Evolutionary conservation across 2,329 filamentous ascomycete genomes (phyloP), one percentile per base, ranked within the genome.

Genomic region (Didymella pomorum): DNA sequence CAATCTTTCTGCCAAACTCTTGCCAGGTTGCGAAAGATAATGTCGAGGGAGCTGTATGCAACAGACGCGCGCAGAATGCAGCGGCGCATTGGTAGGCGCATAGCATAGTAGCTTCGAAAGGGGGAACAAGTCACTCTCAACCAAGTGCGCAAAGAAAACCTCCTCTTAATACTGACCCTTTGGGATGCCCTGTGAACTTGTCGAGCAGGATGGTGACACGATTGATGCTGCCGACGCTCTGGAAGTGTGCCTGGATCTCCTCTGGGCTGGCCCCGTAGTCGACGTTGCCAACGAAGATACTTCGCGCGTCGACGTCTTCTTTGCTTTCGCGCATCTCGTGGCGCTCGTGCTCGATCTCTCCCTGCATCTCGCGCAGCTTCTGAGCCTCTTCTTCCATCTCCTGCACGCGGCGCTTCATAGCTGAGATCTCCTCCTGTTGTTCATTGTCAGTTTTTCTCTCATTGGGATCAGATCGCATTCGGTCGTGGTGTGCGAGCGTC

Each of bases 181-280:
- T 99, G n/a, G 95, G 95, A 83, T 98, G 93, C 64, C 95, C 95
- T 11, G 93, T 97, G 75, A 97, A 98, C 82, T 99, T 99, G 82
- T 99, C 95, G 69, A 99, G 82, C 68, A 99, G 82, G 67, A 99
- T 99, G 1, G 95, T 99, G 59, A 99, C 95, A 61, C 95, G 90
- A 79, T 99, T 99, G 83, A 99, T 99, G 67, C 91, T 92, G 60
- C 95, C 95, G 72, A 93, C 96, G 82, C 89, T 96, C 83, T 97
- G 93, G 81, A 99, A 99, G 76, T 99, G 95, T 59, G 93, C 92
- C 82, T 99, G 95, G 59, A 99, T 95, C 82, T 99, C 95, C 80
- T 99, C 95, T 2, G 95, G 95, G 26, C 93, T 96, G 21, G 94
- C 93, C 62, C 92, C 93, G 79, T 99, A 99, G 80, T 99, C 95